Conservation (phyloP, 2,329 filamentous ascomycete genomes). For the Hymenoscyphus salicellus region DNA sequence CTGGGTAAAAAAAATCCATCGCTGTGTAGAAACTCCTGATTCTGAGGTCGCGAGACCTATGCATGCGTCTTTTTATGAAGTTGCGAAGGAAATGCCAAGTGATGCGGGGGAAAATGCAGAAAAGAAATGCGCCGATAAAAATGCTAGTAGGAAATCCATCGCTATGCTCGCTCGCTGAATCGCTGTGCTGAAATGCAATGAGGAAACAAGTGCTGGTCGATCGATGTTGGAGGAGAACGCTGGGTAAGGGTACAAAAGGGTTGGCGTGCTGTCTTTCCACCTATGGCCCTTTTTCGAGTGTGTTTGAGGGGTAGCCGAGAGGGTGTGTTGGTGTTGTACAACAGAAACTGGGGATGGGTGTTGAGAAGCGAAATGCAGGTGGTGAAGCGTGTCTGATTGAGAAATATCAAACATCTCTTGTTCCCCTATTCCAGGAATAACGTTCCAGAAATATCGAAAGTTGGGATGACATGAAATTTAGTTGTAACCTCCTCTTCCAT, state of each 20-base stretch:
- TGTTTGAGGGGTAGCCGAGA: background rate
- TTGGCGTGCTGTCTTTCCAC: conserved; percentile 6
- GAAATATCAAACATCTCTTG: background rate
- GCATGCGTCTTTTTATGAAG: conserved; percentile 7
- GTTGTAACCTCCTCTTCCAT: conserved; percentile 34
- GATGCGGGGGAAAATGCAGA: background rate
- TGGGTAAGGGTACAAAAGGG: background rate
- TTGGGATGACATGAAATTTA: conserved; percentile 14
- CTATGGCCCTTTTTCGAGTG: background rate
- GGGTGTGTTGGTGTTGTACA: conserved; percentile 5
- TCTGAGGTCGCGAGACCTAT: conserved; percentile 10
- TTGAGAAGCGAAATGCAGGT: too few species aligned
- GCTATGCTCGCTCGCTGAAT: conserved; percentile 9
- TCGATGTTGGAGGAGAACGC: background rate
- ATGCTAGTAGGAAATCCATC: conserved; percentile 8
- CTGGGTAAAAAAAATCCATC: conserved; percentile 7
- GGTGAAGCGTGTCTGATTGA: too few species aligned
- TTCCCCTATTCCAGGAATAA: background rate
- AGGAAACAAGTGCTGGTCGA: background rate
- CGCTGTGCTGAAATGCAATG: background rate
- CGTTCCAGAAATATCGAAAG: background rate
- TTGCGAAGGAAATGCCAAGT: background rate
- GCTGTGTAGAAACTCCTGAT: background rate
- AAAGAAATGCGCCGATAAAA: background rate
- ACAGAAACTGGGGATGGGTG: background rate